Evolutionary conservation across 1,139 yeast species (phyloP), one percentile per base, ranked within the genome.

Genomic region (Kurtzmaniella natalensis): DNA sequence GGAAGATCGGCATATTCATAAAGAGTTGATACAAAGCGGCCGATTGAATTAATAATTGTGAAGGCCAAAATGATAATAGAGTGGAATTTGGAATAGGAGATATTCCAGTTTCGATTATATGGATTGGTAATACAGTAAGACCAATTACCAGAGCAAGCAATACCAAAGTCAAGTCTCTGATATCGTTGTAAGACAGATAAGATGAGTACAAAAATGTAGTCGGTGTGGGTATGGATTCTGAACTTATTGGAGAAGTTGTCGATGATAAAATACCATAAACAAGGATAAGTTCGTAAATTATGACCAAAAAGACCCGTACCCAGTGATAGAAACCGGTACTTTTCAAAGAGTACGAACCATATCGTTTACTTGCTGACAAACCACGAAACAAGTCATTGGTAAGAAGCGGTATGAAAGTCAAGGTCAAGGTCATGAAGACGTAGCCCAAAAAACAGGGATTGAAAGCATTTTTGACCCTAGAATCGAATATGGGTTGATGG

Each of bases 371-470:
- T 32, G 19, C 34, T 37, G 23, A 35, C 25, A 9, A 36, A 29
- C 32, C 53, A 29, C 17, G 42, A 34, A 41, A 8, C 15, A 69
- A 42, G 36, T 61, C 68, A 16, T 38, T 21, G 5, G 46, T 23
- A 24, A 75, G 70, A 7, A 51, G 23, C 1, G 57, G 16, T 1
- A 44, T 36, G 20, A 59, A 14, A n/a, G 21, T n/a, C 3, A 13
- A 4, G 13, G 30, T 18, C 14, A 18, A 18, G 3, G 23, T 14
- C 4, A 19, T n/a, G 9, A 17, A 28, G 15, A 14, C 20, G 18
- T n/a, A 23, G 30, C 20, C 11, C 7, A 76, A 39, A 42, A 78
- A 72, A 43, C 83, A 76, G 2, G 82, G 82, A 37, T 72, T 76
- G 43, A 79, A 55, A 0, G 81, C 78, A 47, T 76, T 77, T 4